Evolutionary conservation across 202 grass and related monocot genomes (phyloP).

Genomic region (Hordeum pubiflorum): DNA sequence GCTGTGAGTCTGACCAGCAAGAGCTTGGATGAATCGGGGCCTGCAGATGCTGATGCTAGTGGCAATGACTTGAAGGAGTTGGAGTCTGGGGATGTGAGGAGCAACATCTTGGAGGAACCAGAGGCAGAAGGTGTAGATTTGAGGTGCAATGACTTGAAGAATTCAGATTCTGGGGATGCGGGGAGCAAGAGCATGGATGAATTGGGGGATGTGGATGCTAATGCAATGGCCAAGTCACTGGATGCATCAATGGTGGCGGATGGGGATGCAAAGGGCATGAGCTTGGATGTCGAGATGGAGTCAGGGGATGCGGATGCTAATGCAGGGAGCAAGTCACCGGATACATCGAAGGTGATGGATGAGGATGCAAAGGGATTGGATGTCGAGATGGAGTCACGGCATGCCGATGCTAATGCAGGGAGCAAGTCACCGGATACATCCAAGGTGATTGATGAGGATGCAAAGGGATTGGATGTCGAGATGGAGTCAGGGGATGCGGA

Average conservation of each 20-base stretch:
- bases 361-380: constrained; percentile 2
- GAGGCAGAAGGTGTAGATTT: neutral
- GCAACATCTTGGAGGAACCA: neutral
- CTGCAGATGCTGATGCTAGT: neutral
- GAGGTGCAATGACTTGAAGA: neutral
- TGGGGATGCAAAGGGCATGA: neutral
- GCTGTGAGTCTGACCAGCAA: neutral
- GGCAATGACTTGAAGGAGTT: neutral
- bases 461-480: neutral
- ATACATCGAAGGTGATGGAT: neutral
- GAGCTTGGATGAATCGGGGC: neutral
- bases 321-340: constrained; percentile 6
- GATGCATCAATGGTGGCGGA: neutral
- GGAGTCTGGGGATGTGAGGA: neutral
- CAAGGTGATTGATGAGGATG: neutral
- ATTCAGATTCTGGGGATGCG: neutral
- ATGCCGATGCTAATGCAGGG: neutral
- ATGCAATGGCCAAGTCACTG: neutral
- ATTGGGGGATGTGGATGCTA: neutral
- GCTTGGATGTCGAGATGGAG: constrained; percentile 4
- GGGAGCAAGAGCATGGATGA: neutral
- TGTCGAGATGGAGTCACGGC: neutral
- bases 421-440: neutral
- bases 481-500: neutral
- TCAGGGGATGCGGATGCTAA: neutral